phyloP scores from a whole-genome alignment of 306 rosid species.

The Datisca glomerata region DNA sequence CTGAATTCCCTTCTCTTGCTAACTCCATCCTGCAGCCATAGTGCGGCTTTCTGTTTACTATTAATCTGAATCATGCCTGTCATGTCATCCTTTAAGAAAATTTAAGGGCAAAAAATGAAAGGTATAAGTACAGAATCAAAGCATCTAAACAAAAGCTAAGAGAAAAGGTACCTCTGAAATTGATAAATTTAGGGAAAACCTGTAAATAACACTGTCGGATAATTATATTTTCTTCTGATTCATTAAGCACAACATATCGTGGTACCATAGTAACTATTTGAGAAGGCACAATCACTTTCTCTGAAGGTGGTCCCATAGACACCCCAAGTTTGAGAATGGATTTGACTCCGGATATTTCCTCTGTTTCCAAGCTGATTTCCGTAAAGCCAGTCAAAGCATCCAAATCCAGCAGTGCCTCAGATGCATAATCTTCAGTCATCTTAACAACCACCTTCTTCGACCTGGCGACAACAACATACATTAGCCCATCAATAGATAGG shows the following conservation, averaged over 20 bases:
- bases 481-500: constrained; percentile 12
- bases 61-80: constrained; percentile 37
- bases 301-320: constrained; percentile 53
- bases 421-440: constrained; percentile 46
- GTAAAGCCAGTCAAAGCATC: constrained; percentile 85
- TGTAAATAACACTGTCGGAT: constrained; percentile 76
- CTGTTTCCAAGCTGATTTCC: constrained; percentile 58
- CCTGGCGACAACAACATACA: constrained; percentile 31
- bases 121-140: neutral
- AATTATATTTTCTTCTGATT: constrained; percentile 46
- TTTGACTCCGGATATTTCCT: constrained; percentile 44
- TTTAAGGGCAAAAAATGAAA: neutral
- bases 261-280: constrained; percentile 80
- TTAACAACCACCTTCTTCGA: constrained; percentile 56
- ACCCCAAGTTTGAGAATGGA: constrained; percentile 67
- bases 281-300: constrained; percentile 56
- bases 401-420: constrained; percentile 62
- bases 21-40: constrained; percentile 51
- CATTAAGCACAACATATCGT: constrained; percentile 65
- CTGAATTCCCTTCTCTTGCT: constrained; percentile 44
- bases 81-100: constrained; percentile 49
- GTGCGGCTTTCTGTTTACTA: constrained; percentile 45
- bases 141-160: neutral
- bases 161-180: constrained; percentile 5
- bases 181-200: constrained; percentile 32